Evolutionary conservation across 73 alveolate genomes (phyloP).

Genomic region (Urostyla sp.): DNA sequence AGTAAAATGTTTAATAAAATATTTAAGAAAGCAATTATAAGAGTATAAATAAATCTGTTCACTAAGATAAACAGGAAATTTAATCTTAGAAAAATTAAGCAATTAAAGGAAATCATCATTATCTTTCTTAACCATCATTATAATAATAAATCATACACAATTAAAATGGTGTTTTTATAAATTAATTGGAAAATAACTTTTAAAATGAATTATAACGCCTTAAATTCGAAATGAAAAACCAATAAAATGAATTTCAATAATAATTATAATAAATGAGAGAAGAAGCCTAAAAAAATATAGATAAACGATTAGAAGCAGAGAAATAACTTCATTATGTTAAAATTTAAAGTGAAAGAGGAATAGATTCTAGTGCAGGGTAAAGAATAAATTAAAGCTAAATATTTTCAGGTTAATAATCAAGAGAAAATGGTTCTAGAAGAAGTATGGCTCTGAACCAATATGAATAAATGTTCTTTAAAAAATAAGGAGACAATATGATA

Average conservation of each 20-base stretch:
- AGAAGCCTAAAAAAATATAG: constrained; percentile 45
- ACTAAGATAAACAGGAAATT: not conserved
- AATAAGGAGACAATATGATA: not conserved
- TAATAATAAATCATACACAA: not conserved
- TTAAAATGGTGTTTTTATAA: not conserved
- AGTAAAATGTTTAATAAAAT: not conserved
- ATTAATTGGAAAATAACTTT: constrained; percentile 21
- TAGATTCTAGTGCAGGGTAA: too few relatives aligned
- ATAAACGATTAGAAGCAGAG: constrained; percentile 35
- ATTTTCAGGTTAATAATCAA: not conserved
- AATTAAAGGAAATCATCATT: too few relatives aligned
- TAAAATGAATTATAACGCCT: constrained; percentile 5
- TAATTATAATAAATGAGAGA: constrained; percentile 9
- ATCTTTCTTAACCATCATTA: too few relatives aligned
- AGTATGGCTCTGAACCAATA: constrained; percentile 43
- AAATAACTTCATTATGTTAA: constrained; percentile 4
- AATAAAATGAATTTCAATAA: constrained; percentile 20
- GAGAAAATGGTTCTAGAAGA: constrained; percentile 11
- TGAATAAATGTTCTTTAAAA: constrained; percentile 25
- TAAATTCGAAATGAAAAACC: constrained; percentile 11
- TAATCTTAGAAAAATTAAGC: not conserved
- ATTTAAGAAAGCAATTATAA: not conserved
- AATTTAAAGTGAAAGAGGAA: not conserved
- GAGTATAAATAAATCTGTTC: not conserved
- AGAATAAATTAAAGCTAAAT: not conserved